Base-by-base conservation (phyloP, 805 yeast species). In the Candida broadrunensis region DNA sequence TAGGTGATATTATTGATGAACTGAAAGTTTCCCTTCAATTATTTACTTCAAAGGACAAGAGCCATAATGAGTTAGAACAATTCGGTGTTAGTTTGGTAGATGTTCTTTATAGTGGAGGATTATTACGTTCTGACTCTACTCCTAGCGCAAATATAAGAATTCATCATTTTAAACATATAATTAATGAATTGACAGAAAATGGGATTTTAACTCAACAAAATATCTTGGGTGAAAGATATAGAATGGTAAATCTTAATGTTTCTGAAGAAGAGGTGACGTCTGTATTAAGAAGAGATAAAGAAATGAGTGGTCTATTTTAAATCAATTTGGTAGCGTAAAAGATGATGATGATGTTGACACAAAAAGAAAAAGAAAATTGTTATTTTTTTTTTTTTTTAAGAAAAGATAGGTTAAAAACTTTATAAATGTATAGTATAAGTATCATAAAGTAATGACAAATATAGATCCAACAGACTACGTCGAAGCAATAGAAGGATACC, bases 1-100 rank as follows among this genome's bases (percentile, higher is more conserved):
- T 89, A 32, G 91, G 91, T 18, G 93, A 86, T 47, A 70, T 90
- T 1, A 70, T 87, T 19, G 95, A 88, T 55, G 96, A 89, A 54
- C 71, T 85, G 56, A 77, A 75, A 41, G 75, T 76, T 33, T 59
- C 81, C 2, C 47, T 68, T 4, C 66, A 76, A 13, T 65, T 76
- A 45, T 52, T 75, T 8, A 71, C 70, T 0, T 43, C 65, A 3
- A 50, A 53, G 32, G 59, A 52, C 16, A 46, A 52, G 15, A 45
- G 51, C 15, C 43, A 39, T 18, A n/a, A 29, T 5, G 18, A 14
- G 5, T 23, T 42, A 8, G 2, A 7, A 17, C 18, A 20, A 12
- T 23, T 35, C 13, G 41, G 38, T 6, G 40, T 48, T 5, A 37
- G 39, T 37, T 42, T 54, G 33, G 15, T 48, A 23, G 48, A 56